Base-by-base conservation (phyloP, 805 yeast genomes). In the Myxozyma sirexii region DNA sequence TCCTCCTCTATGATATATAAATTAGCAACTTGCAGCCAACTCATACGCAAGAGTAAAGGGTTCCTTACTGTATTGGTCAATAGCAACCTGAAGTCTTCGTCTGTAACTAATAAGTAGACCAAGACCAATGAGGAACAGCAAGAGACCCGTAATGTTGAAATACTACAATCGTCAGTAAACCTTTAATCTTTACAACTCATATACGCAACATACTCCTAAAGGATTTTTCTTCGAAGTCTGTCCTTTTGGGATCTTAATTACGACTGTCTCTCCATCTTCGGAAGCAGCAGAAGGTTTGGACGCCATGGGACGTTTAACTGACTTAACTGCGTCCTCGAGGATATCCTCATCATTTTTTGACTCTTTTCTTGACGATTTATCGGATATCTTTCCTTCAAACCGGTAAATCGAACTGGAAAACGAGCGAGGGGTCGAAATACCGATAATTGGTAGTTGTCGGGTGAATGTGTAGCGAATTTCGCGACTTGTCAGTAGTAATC, bases 81-180 rank as follows among this genome's bases (percentile, higher is more conserved):
- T 49, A 4, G 65, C 65, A 10, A 26, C 29, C n/a, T 61, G 62
- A 5, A 57, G 57, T 21, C 62, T 50, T 19, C 60, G 35, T n/a
- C 54, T 54, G 39, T 61, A 61, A 31, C 31, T 58, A 41, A 57
- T 27, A 2, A 61, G 46, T 35, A 58, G 8, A 8, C 24, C 55
- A 8, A 56, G 45, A 21, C 57, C 60, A 4, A 24, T 21, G 3
- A 50, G 26, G 33, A 61, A 61, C 13, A 61, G 27, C 4, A 44
- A 27, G 45, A 54, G 29, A 15, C 63, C 59, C 10, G 54, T 42
- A 17, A 60, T n/a, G 23, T 58, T 61, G 41, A 57, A 61, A 38
- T 39, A 52, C 63, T 59, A 35, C 43, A 19, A 31, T 17, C 15
- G 19, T 41, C 17, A 33, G 15, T 21, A n/a, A 45, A n/a, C 13